These are phyloP conservation scores for Aureobasidium vineae DNA, from an alignment of 2,329 filamentous ascomycete species.

Conservation along the genomic window DNA sequence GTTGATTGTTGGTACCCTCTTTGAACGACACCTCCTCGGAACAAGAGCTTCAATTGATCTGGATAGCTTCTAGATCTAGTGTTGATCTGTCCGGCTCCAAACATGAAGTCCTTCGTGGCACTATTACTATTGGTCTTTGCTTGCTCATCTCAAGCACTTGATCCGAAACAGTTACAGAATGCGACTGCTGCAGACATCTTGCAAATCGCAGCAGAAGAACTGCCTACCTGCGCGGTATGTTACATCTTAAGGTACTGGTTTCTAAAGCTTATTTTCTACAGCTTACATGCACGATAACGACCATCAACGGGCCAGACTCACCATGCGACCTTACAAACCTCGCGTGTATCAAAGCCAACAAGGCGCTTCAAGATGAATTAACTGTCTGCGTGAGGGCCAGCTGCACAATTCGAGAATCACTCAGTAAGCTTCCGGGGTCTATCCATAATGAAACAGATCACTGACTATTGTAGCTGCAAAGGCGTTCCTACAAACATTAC, in stretches of 20 bases:
- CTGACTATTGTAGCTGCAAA: slow-evolving; percentile 21
- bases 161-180: not conserved
- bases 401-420: slow-evolving; percentile 23
- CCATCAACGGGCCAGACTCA: slow-evolving; percentile 20
- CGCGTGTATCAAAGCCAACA: slow-evolving; percentile 30
- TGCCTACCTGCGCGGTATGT: slow-evolving; percentile 19
- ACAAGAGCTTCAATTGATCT: not conserved
- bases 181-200: slow-evolving; percentile 10
- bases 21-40: not conserved
- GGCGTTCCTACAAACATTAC: slow-evolving; percentile 25
- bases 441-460: not conserved
- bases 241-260: not conserved
- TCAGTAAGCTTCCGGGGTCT: not conserved
- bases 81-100: not conserved
- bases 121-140: slow-evolving; percentile 11
- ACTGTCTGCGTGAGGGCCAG: slow-evolving; percentile 26
- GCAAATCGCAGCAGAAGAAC: not conserved
- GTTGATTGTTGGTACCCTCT: not conserved
- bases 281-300: slow-evolving; percentile 21
- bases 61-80: not conserved
- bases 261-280: not conserved
- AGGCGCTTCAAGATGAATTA: slow-evolving; percentile 25
- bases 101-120: slow-evolving; percentile 3
- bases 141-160: slow-evolving; percentile 8
- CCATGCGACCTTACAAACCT: slow-evolving; percentile 30